Base-by-base conservation (phyloP, 495 filamentous ascomycete genomes). In the Recurvomyces mirabilis region DNA sequence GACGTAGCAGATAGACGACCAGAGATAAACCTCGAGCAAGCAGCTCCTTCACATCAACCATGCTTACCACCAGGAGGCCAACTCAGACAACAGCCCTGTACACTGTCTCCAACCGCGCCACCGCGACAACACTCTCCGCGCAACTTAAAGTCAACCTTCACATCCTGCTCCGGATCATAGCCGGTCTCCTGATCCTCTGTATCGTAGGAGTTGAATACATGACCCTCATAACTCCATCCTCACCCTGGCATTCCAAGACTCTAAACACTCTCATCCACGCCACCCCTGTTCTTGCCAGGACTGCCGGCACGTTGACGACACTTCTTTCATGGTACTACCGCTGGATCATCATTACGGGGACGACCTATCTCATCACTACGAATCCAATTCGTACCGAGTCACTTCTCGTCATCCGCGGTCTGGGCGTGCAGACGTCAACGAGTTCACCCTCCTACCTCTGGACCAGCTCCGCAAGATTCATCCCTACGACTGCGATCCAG, bases 401-500 rank as follows among this genome's bases (percentile, higher is more conserved):
- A 1, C 74, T 99, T 5, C 71, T 95, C 1, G 84, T 93, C 10
- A 77, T 99, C 43, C 77, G 87, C 29, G 82, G 87, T 14, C 71
- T 99, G 13, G 91, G 91, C 2, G 83, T 99, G 43, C 91, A 99
- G 60, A 96, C 86, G 3, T 76, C 74, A 4, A 84, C 81, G 0
- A 75, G 73, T 17, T 77, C 75, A 20, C 56, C 69, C 1, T 77
- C 74, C 13, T 79, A 80, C 45, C 72, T 87, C 12, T 69, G 71
- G 14, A 72, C 71, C 3, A 64, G 73, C n/a, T 69, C 73, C 12
- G 87, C 87, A 41, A 68, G 88, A 45, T 99, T 96, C 58, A 96
- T 99, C 23, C 91, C 93, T 4, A 94, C 91, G 1, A 82, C 78
- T 2, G 76, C 82, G 58, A 93, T 96, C 30, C 80, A 82, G 42